Base-by-base conservation (phyloP, 495 filamentous ascomycete genomes). In the Bathelium albidoporum region DNA sequence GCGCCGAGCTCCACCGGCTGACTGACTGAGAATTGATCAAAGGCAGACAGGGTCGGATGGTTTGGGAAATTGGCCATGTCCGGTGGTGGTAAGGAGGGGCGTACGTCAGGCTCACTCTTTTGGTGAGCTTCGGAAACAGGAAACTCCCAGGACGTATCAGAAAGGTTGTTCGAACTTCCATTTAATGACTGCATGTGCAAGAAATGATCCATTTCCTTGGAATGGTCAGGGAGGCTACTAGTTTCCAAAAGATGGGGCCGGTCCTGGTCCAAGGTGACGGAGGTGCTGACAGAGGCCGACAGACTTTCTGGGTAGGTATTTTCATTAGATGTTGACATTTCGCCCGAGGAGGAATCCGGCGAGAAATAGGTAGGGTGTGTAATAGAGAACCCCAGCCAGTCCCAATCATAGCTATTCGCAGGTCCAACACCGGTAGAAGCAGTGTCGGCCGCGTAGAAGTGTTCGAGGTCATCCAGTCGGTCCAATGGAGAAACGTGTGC, bases 371-470 rank as follows among this genome's bases (percentile, higher is more conserved):
- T 12, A 55, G 49, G 24, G 24, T 55, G 49, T 16, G 49, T 55
- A 55, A 55, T 55, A 7, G 49, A 55, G 24, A 55, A 55, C 20
- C 49, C 49, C 49, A 55, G 49, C 49, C 49, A 55, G 49, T 55
- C 49, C 49, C 49, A 55, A 29, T 55, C 49, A 55, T 55, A 26
- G 49, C 49, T 55, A 55, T 55, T 55, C 49, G 24, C 24, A 55
- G 49, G 49, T 55, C 22, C 49, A 55, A 55, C 49, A 55, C 49
- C 49, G 49, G 49, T 55, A 55, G 49, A 55, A 55, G 20, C 49
- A 55, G 49, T 29, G 24, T 20, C 20, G 20, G 49, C 49, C 12
- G 24, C n/a, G 24, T 55, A 55, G 9, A 55, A 9, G 22, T 26
- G 49, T 29, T 55, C 49, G 24, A 55, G 49, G 20, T 55, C 49